A percentile compares a stretch with the other conserved stretches of the same genome.
These are phyloP conservation scores for Pelargonium fulgidum DNA, from an alignment of 441 rosid species.

Conservation along the genomic window DNA sequence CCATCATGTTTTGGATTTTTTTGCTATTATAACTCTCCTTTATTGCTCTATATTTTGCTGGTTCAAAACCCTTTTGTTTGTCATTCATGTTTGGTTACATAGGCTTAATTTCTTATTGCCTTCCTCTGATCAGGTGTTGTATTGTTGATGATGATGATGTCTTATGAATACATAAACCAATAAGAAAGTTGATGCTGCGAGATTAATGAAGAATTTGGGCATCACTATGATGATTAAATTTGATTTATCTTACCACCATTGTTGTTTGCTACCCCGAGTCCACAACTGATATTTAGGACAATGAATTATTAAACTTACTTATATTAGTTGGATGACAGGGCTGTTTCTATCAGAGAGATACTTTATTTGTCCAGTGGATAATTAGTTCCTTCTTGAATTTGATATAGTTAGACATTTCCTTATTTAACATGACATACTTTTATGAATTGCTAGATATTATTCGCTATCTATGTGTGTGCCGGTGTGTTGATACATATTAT, in stretches of 20 bases:
- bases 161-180: not conserved
- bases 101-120: not conserved
- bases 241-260: not conserved
- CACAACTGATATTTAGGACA: not conserved
- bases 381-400: too few species aligned
- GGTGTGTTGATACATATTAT: not conserved
- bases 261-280: slow-evolving; percentile 4
- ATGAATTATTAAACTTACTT: not conserved
- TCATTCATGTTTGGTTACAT: not conserved
- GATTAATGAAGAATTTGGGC: not conserved
- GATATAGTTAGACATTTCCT: too few species aligned
- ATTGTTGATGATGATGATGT: not conserved
- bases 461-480: not conserved
- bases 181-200: not conserved
- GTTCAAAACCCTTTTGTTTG: not conserved
- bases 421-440: not conserved
- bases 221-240: not conserved
- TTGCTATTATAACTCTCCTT: not conserved
- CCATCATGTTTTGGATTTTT: not conserved
- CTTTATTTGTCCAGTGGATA: not conserved
- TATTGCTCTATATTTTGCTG: not conserved
- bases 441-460: not conserved
- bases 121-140: not conserved
- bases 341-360: not conserved
- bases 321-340: not conserved